Base-by-base conservation (phyloP, 768 basidiomycete genomes). In the Suillus subalutaceus region DNA sequence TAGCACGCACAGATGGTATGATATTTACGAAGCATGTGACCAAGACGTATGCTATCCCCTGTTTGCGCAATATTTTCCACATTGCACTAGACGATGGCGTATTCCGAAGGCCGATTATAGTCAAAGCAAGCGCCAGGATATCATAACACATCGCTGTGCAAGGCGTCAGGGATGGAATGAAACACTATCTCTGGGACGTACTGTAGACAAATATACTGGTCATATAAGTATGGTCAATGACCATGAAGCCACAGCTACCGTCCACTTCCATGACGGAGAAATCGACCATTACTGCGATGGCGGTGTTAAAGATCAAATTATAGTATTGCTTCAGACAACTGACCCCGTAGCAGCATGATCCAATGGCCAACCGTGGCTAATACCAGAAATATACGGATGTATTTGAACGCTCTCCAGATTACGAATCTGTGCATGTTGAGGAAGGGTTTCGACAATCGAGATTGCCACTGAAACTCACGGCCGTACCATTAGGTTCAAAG, bases 101-200 rank as follows among this genome's bases (percentile, higher is more conserved):
- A 43, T 43, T 60, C 10, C 59, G 59, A 30, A 60, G 59, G 41
- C 59, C 59, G 6, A 43, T 32, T 20, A 60, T 32, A 15, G 59
- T 60, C 41, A 60, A 12, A 43, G 12, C 18, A 60, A 60, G 41
- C 6, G 26, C 41, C 18, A 60, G 40, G 3, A 60, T 43, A 32
- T 60, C 59, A 60, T 60, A 60, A 60, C 26, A 20, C 59, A 60
- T 60, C 20, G 59, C 59, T 60, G 41, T 12, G 59, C 18, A 32
- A 60, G 43, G 18, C 18, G 18, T 60, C 30, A 60, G 41, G 10
- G 26, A 4, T 43, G 10, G 12, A 41, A 23, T n/a, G 2, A 10
- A 12, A 30, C 10, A 20, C 26, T 13, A 6, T 8, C 12, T 7
- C 3, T 13, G 12, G 30, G 12, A 43, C 59, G 26, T 20, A 60